These are phyloP conservation scores for Aspergillus sp. DNA, from an alignment of 2,329 filamentous ascomycete species.

Conservation along the genomic window DNA sequence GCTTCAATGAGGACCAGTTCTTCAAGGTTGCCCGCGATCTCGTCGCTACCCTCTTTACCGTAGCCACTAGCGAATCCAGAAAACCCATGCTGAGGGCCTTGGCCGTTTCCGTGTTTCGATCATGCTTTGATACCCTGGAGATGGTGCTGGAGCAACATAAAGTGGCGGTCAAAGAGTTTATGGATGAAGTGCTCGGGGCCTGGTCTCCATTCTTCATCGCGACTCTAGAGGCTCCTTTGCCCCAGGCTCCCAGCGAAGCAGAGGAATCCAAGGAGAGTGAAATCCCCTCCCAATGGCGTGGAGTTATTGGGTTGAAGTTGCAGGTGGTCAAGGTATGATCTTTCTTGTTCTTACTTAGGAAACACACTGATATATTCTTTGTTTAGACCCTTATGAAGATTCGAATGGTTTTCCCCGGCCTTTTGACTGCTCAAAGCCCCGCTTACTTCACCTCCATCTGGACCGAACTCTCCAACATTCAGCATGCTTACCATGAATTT, in stretches of 20 bases:
- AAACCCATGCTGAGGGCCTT: constrained; percentile 75
- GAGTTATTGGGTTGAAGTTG: constrained; percentile 78
- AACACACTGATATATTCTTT: constrained; percentile 11
- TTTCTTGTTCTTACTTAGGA: constrained; percentile 2
- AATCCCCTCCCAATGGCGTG: constrained; percentile 67
- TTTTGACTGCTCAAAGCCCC: constrained; percentile 77
- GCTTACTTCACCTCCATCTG: constrained; percentile 81
- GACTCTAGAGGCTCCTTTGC: constrained; percentile 69
- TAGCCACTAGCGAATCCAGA: constrained; percentile 70
- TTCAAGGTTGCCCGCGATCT: constrained; percentile 84
- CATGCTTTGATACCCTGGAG: constrained; percentile 90
- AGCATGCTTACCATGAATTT: constrained; percentile 69
- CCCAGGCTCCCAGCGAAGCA: constrained; percentile 51
- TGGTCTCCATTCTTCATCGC: constrained; percentile 90
- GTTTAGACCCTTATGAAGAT: constrained; percentile 78
- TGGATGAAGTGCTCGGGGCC: constrained; percentile 72
- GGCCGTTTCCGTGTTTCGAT: constrained; percentile 83
- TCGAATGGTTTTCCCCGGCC: constrained; percentile 72
- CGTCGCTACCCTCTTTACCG: constrained; percentile 74
- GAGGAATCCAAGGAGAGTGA: constrained; percentile 55
- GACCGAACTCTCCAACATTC: constrained; percentile 75
- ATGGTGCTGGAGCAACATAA: constrained; percentile 95
- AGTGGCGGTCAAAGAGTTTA: constrained; percentile 78
- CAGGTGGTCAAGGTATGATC: constrained; percentile 74
- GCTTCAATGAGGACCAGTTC: constrained; percentile 90